Base-by-base conservation (phyloP, 805 yeast genomes). In the Ogataea corticis region DNA sequence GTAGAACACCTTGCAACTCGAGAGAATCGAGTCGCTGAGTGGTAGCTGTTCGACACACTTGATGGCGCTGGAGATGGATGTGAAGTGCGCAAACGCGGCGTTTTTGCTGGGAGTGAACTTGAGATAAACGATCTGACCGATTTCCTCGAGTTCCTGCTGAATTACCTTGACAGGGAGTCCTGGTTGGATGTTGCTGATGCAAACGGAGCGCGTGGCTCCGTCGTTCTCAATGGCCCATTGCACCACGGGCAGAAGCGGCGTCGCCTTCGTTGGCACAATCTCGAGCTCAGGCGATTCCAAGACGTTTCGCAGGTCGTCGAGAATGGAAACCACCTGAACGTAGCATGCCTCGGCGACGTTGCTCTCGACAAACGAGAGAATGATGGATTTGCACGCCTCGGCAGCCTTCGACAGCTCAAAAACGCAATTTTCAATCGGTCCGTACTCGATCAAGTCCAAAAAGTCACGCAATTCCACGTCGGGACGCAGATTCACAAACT, bases 341-440 rank as follows among this genome's bases (percentile, higher is more conserved):
- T 45, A 62, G 48, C 65, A 65, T 12, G 38, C 28, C 17, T 43
- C 38, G 11, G 68, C 59, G 12, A 51, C 47, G 12, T 33, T 30
- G 10, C 31, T 18, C 32, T 61, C 59, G 9, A 61, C 52, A 44
- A 65, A 66, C 9, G 67, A 56, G 0, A 65, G 37, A 4, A 59
- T 45, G 3, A 58, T 42, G 10, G 55, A 33, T 30, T 38, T 44
- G 4, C 36, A 27, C 9, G 40, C 6, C 10, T 17, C 45, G 1
- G 59, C 46, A 1, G 61, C 46, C 19, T 57, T 55, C 2, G 46
- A n/a, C 2, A 58, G 57, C 14, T 60, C 65, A 46, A 77, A 58
- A 44, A 73, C 71, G 49, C 80, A 71, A 54, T 77, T 77, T 59
- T 84, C 90, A 29, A 84, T 71, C 0, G 87, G 85, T 3, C 86